Percentiles rank a stretch among this genome's conserved stretches.
Conservation (phyloP, 1,284 basidiomycete genomes). For the Leccinum pachyderme region DNA sequence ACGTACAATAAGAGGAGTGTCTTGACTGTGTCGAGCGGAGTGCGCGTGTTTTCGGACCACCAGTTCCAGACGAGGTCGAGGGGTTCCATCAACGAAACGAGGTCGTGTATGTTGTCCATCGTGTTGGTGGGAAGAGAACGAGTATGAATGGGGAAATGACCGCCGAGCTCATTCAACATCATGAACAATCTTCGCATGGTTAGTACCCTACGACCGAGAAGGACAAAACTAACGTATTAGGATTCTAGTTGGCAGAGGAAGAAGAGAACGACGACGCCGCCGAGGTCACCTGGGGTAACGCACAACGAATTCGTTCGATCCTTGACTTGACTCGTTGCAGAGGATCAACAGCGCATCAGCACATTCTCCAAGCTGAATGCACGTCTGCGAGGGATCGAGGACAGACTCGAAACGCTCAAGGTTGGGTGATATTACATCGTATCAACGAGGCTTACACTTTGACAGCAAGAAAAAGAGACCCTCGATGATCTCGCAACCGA, state of each 20-base stretch:
- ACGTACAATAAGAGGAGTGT: slow-evolving; percentile 65
- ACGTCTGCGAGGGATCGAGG: slow-evolving; percentile 70
- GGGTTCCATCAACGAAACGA: slow-evolving; percentile 10
- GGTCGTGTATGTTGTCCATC: slow-evolving; percentile 10
- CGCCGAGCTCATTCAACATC: neutral
- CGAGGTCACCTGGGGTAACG: slow-evolving; percentile 88
- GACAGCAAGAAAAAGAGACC: slow-evolving; percentile 88
- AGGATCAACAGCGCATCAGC: slow-evolving; percentile 94
- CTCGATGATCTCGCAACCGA: slow-evolving; percentile 88
- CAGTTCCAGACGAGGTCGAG: slow-evolving; percentile 13
- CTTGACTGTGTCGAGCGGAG: slow-evolving; percentile 51
- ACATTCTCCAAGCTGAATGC: slow-evolving; percentile 91
- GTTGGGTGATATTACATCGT: slow-evolving; percentile 39
- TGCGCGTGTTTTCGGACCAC: slow-evolving; percentile 12
- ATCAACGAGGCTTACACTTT: slow-evolving; percentile 3
- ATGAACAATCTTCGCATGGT: slow-evolving; percentile 58
- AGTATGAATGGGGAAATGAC: neutral
- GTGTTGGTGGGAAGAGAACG: neutral
- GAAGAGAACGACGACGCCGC: slow-evolving; percentile 80
- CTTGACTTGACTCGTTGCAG: slow-evolving; percentile 37
- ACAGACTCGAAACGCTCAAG: slow-evolving; percentile 70
- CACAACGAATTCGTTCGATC: no score
- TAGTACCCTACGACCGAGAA: slow-evolving; percentile 8
- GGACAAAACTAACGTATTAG: no score
- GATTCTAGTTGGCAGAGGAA: slow-evolving; percentile 62